These are phyloP conservation scores for Epichloe typhina DNA, from an alignment of 2,329 filamentous ascomycete genomes.

Conservation along the genomic window DNA sequence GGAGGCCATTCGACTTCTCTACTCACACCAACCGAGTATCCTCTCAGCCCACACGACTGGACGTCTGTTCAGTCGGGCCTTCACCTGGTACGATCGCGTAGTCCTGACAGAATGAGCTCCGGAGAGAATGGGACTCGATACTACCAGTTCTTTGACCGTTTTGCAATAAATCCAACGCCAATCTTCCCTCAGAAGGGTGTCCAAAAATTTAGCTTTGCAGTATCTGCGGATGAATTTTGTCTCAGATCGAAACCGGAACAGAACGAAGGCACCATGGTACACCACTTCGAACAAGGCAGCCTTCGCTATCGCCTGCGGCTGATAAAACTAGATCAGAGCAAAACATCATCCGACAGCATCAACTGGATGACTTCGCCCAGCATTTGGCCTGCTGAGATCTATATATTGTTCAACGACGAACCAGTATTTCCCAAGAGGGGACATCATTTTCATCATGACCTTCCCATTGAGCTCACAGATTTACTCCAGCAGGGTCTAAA, in stretches of 20 bases:
- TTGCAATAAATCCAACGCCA: slow-evolving; percentile 33
- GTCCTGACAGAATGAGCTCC: slow-evolving; percentile 30
- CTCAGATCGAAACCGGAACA: slow-evolving; percentile 19
- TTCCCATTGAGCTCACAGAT: slow-evolving; percentile 62
- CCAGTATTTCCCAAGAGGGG: slow-evolving; percentile 50
- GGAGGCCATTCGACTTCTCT: slow-evolving; percentile 1
- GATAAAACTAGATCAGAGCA: slow-evolving; percentile 25
- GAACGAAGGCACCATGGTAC: background rate
- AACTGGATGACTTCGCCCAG: slow-evolving; percentile 52
- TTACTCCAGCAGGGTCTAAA: slow-evolving; percentile 47
- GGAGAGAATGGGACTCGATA: slow-evolving; percentile 20
- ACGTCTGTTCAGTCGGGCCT: slow-evolving; percentile 29
- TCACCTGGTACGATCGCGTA: slow-evolving; percentile 34
- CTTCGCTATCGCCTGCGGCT: slow-evolving; percentile 58
- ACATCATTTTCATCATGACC: slow-evolving; percentile 59
- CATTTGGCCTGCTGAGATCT: slow-evolving; percentile 58
- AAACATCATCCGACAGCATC: slow-evolving; percentile 20
- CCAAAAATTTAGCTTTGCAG: slow-evolving; percentile 33
- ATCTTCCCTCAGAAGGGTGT: slow-evolving; percentile 22
- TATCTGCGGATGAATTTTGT: slow-evolving; percentile 24
- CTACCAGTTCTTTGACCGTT: slow-evolving; percentile 45
- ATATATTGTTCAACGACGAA: slow-evolving; percentile 51
- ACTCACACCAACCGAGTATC: slow-evolving; percentile 22
- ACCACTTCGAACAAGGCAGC: slow-evolving; percentile 17
- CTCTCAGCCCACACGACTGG: slow-evolving; percentile 27